A percentile compares a stretch with the other conserved stretches of the same genome.
Evolutionary conservation across 768 basidiomycete genomes (phyloP).

Genomic region (Suillus placidus): DNA sequence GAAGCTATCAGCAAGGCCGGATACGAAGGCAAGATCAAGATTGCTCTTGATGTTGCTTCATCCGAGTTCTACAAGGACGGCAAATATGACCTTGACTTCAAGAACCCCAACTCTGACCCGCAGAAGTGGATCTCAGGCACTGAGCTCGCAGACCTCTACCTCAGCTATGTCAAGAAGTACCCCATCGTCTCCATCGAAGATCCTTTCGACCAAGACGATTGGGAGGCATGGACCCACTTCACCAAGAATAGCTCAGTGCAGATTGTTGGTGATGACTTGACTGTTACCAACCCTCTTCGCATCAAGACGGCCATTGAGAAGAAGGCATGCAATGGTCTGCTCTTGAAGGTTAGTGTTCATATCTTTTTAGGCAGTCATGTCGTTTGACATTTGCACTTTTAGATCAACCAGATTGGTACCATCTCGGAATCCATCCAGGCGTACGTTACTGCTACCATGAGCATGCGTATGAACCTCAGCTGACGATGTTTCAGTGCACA

Average conservation of each 20-base stretch:
- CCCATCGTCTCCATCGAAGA: slow-evolving; percentile 96
- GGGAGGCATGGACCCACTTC: slow-evolving; percentile 97
- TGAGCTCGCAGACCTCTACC: slow-evolving; percentile 92
- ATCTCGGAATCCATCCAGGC: slow-evolving; percentile 99
- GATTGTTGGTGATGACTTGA: slow-evolving; percentile 95
- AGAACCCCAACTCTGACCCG: slow-evolving; percentile 99
- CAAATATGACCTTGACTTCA: slow-evolving; percentile 98
- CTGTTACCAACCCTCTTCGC: slow-evolving; percentile 94
- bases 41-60: slow-evolving; percentile 97
- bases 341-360: slow-evolving; percentile 72
- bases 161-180: slow-evolving; percentile 86
- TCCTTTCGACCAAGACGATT: slow-evolving; percentile 99
- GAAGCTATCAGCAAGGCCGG: slow-evolving; percentile 99
- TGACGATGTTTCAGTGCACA: slow-evolving; percentile 65
- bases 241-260: slow-evolving; percentile 79
- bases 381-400: slow-evolving; percentile 8
- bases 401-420: slow-evolving; percentile 99
- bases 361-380: neutral
- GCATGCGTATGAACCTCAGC: slow-evolving; percentile 9
- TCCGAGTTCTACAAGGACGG: slow-evolving; percentile 99
- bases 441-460: slow-evolving; percentile 49
- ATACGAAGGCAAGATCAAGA: slow-evolving; percentile 98
- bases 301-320: slow-evolving; percentile 99
- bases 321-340: slow-evolving; percentile 98
- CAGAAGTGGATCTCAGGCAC: slow-evolving; percentile 93